Base-by-base conservation (phyloP, 768 basidiomycete species). In the Melanogaster broomeanus region DNA sequence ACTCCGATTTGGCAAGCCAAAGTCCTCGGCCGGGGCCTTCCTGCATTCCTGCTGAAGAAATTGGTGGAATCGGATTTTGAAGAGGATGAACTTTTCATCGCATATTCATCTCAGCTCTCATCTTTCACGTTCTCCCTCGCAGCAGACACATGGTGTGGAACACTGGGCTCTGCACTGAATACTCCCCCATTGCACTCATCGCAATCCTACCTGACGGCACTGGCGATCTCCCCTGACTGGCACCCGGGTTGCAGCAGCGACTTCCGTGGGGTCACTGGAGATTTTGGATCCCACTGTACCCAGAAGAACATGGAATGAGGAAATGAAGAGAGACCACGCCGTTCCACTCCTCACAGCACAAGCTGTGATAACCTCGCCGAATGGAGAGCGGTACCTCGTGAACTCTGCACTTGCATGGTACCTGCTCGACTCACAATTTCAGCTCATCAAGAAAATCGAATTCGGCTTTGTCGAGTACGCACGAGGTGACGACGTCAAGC, bases 201-300 rank as follows among this genome's bases (percentile, higher is more conserved):
- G 12, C 48, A 30, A 3, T 30, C 34, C 21, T 9, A 10, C n/a
- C 48, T 61, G 16, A 47, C 34, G 6, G 52, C 47, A 18, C 42
- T 64, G 16, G 52, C 60, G 3, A 42, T 65, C 41, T 64, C 63
- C 5, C 34, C 39, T 9, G 51, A 65, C n/a, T 33, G 63, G 58
- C 6, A 37, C 35, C 18, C 42, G 47, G 6, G 25, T 59, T 11
- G 61, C 60, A 24, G 59, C 58, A 12, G 55, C 46, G n/a, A 55
- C 28, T 16, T 6, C 8, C 10, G 18, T 18, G 8, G 56, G 49
- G 6, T 43, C 52, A 2, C 16, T 57, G 21, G 44, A 57, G n/a
- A 55, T 55, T 27, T 10, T 49, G 41, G 53, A 55, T 33, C 42
- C 51, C 12, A 39, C 49, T 1, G 49, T 60, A 2, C 45, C 48